phyloP scores from a whole-genome alignment of 75 land plant species.

The Isoetes taiwanensis region DNA sequence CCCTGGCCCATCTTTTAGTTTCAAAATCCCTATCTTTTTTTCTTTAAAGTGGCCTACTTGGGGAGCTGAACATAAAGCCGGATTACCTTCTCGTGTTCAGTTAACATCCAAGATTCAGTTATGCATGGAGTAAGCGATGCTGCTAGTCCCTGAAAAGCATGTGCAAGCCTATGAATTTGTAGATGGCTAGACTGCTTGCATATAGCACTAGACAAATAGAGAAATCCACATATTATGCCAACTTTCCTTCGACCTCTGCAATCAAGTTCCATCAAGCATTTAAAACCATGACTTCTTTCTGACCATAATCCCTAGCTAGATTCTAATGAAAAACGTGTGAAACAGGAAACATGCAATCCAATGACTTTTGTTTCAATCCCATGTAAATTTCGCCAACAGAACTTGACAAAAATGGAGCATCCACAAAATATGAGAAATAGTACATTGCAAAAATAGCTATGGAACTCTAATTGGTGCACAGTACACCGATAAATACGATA shows the following conservation, averaged over 20 bases:
- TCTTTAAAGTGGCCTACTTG: neutral
- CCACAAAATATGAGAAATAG: neutral
- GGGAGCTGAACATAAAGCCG: neutral
- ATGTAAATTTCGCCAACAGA: neutral
- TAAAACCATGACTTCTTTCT: too few relatives aligned
- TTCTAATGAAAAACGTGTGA: neutral
- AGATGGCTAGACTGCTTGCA: constrained; percentile 32
- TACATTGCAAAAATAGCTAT: too few relatives aligned
- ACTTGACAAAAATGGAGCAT: neutral
- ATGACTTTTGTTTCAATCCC: neutral
- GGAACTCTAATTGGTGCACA: too few relatives aligned
- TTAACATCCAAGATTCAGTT: constrained; percentile 78
- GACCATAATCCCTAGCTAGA: too few relatives aligned
- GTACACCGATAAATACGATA: too few relatives aligned
- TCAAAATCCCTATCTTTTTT: neutral
- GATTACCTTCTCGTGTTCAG: constrained; percentile 71
- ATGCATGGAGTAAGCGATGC: constrained; percentile 42
- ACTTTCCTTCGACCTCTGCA: constrained; percentile 64
- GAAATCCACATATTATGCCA: constrained; percentile 41
- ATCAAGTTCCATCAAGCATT: too few relatives aligned
- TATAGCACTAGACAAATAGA: constrained; percentile 43
- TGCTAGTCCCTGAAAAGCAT: constrained; percentile 35
- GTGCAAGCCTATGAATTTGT: constrained; percentile 32
- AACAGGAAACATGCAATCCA: neutral
- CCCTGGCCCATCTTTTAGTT: neutral